Evolutionary conservation across 768 basidiomycete genomes (phyloP).

Genomic region (Asterophora lycoperdoides): DNA sequence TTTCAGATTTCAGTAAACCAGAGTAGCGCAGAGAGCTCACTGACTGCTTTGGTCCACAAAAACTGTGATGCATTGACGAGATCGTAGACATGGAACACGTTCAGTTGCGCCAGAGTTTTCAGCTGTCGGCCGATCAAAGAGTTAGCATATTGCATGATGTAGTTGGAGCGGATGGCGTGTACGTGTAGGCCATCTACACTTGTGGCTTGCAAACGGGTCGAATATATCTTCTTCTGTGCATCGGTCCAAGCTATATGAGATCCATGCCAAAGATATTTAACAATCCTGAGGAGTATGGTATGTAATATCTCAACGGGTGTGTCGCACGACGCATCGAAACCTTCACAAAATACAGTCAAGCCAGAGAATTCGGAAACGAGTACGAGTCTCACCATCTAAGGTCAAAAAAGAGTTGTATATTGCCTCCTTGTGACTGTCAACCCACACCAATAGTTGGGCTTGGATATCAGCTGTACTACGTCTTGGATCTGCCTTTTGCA

Average conservation of each 20-base stretch:
- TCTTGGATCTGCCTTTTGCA: conserved; percentile 1
- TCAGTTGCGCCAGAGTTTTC: conserved; percentile 34
- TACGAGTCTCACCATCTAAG: conserved; percentile 19
- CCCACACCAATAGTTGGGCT: conserved; percentile 24
- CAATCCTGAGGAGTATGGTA: conserved; percentile 38
- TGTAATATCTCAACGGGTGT: conserved; percentile 43
- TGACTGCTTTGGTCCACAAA: conserved; percentile 26
- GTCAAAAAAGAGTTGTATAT: conserved; percentile 31
- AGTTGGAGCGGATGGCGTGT: conserved; percentile 31
- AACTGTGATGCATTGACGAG: conserved; percentile 23
- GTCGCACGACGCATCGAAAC: conserved; percentile 9
- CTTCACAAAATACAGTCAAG: conserved; percentile 6
- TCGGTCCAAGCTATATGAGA: conserved; percentile 28
- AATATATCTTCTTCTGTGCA: conserved; percentile 23
- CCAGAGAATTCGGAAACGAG: neutral
- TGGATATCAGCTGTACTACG: conserved; percentile 17
- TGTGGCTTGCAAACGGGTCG: conserved; percentile 29
- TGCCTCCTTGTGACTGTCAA: conserved; percentile 17
- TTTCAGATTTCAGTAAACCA: conserved; percentile 41
- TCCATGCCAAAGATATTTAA: conserved; percentile 40
- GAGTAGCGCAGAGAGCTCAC: conserved; percentile 31
- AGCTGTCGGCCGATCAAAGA: conserved; percentile 24
- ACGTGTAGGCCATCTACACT: conserved; percentile 25
- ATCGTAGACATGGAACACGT: conserved; percentile 36
- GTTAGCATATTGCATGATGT: conserved; percentile 38